Conservation (phyloP, 495 filamentous ascomycete species). For the Hyaloscypha variabilis region DNA sequence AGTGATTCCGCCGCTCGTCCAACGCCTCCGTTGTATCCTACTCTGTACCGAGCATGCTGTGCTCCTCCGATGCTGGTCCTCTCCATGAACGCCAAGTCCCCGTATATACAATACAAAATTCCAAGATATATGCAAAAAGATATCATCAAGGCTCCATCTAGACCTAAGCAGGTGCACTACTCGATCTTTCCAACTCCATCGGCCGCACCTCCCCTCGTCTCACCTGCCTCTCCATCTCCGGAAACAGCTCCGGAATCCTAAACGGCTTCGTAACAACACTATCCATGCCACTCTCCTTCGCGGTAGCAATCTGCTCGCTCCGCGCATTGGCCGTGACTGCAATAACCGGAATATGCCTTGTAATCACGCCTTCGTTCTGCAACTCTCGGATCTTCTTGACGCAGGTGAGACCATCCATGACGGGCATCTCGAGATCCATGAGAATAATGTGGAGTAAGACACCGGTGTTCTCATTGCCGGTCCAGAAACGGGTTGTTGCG, state of each 20-base stretch:
- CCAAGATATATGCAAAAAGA: not conserved
- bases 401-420: constrained; percentile 82
- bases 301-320: constrained; percentile 63
- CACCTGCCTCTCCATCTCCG: constrained; percentile 44
- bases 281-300: constrained; percentile 54
- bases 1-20: not conserved
- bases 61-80: not conserved
- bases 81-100: not conserved
- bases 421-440: constrained; percentile 90
- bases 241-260: constrained; percentile 52
- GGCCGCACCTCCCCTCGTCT: not conserved
- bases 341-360: constrained; percentile 71
- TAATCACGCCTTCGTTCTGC: constrained; percentile 52
- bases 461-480: constrained; percentile 29
- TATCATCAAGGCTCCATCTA: not conserved
- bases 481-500: constrained; percentile 8
- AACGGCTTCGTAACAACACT: constrained; percentile 61
- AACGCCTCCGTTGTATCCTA: not conserved
- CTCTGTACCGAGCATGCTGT: not conserved
- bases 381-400: constrained; percentile 67
- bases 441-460: constrained; percentile 66
- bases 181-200: constrained; percentile 7
- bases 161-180: not conserved
- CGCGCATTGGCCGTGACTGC: constrained; percentile 81
- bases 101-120: not conserved